Evolutionary conservation across 257 asterid genomes (phyloP).

Genomic region (Jacaranda mimosifolia): DNA sequence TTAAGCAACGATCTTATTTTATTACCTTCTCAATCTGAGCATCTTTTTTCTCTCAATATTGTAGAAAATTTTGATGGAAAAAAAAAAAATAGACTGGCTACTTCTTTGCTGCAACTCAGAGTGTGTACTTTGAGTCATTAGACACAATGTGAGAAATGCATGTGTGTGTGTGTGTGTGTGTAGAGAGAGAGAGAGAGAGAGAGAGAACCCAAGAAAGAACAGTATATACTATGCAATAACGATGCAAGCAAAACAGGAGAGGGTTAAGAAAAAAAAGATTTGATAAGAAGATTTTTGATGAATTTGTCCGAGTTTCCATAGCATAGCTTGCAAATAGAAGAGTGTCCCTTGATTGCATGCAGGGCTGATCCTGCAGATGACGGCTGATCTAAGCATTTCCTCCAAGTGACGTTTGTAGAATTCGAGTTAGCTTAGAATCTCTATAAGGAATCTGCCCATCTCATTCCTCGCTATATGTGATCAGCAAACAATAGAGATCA

Average conservation of each 20-base stretch:
- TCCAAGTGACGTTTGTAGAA: constrained; percentile 75
- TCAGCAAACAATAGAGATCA: constrained; percentile 21
- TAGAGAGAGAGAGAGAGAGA: too few species aligned
- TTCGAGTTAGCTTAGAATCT: constrained; percentile 90
- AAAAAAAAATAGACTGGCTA: constrained; percentile 43
- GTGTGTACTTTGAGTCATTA: too few species aligned
- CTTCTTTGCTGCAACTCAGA: constrained; percentile 3
- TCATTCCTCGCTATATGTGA: constrained; percentile 66
- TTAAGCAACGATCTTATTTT: constrained; percentile 9
- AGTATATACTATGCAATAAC: too few species aligned
- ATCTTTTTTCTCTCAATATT: constrained; percentile 62
- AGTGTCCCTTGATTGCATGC: constrained; percentile 89
- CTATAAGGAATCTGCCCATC: constrained; percentile 80
- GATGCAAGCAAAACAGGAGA: too few species aligned
- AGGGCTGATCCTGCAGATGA: constrained; percentile 91
- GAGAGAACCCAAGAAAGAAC: too few species aligned
- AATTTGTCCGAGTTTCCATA: constrained; percentile 47
- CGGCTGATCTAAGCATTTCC: constrained; percentile 84
- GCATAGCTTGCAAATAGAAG: constrained; percentile 91
- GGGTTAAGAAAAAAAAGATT: too few species aligned
- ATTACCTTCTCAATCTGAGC: constrained; percentile 80
- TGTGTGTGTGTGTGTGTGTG: too few species aligned
- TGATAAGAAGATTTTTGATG: too few species aligned
- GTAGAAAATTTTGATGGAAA: constrained; percentile 54
- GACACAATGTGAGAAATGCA: too few species aligned